Conservation (phyloP, 169 alveolate genomes). For the Plasmodium reichenowi region DNA sequence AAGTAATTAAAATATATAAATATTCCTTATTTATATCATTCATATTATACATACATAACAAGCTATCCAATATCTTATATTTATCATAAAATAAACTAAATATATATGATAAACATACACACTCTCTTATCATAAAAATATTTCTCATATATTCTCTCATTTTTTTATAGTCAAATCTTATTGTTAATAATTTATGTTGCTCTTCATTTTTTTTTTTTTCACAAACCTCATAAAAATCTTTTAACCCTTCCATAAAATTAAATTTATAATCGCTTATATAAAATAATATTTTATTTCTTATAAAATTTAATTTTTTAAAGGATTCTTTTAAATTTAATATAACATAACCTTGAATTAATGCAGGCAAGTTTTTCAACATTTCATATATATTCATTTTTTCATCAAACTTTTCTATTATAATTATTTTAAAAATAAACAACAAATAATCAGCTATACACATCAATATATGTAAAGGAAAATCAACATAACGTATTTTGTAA, state of each 20-base stretch:
- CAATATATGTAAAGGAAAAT: constrained; percentile 36
- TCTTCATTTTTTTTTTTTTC: constrained; percentile 10
- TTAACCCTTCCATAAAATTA: constrained; percentile 43
- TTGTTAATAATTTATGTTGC: constrained; percentile 13
- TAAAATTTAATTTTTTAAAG: constrained; percentile 54
- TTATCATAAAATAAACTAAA: constrained; percentile 40
- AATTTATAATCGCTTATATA: constrained; percentile 18
- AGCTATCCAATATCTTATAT: constrained; percentile 37
- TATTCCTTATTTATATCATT: constrained; percentile 52
- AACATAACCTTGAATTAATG: constrained; percentile 71
- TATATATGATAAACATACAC: constrained; percentile 46
- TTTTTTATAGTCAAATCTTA: constrained; percentile 42
- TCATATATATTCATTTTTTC: constrained; percentile 61
- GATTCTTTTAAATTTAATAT: constrained; percentile 47
- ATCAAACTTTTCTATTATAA: constrained; percentile 42
- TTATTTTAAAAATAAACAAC: constrained; percentile 35
- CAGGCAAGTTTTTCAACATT: constrained; percentile 36
- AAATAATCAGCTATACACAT: constrained; percentile 68
- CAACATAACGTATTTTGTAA: constrained; percentile 13
- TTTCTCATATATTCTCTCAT: constrained; percentile 37
- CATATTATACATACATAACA: constrained; percentile 53
- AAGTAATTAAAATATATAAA: constrained; percentile 39
- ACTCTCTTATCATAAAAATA: constrained; percentile 62
- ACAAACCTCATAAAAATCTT: constrained; percentile 49
- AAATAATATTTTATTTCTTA: constrained; percentile 64